phyloP scores from a whole-genome alignment of 805 yeast genomes.

The Saccharomyces kudriavzevii region DNA sequence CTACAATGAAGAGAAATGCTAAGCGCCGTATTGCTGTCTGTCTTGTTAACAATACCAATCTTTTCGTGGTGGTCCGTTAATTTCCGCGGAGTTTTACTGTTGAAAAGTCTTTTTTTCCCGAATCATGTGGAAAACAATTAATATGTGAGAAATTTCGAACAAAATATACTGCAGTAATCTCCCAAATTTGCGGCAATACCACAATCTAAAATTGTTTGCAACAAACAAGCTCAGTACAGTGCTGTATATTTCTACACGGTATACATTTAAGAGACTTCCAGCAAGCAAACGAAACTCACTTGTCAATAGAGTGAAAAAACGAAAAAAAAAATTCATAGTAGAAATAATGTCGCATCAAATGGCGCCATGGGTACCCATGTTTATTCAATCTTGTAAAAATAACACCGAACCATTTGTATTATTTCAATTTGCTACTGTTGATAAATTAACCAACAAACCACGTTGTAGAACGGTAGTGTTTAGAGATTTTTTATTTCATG shows the following conservation, averaged over 20 bases:
- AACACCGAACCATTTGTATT: constrained; percentile 47
- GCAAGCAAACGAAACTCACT: not conserved
- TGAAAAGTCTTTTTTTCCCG: not conserved
- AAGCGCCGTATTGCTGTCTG: not conserved
- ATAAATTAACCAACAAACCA: constrained; percentile 42
- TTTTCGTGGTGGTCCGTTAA: not conserved
- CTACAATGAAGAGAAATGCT: not conserved
- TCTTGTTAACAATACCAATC: not conserved
- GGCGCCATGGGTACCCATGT: constrained; percentile 75
- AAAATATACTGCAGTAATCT: constrained; percentile 2
- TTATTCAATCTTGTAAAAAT: constrained; percentile 44
- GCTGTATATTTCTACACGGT: not conserved
- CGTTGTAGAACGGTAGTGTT: constrained; percentile 60
- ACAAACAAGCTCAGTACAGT: not conserved
- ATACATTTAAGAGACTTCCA: not conserved
- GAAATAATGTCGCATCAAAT: constrained; percentile 32
- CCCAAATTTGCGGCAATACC: constrained; percentile 1
- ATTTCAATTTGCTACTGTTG: constrained; percentile 65
- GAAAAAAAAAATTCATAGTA: not conserved
- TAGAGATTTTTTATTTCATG: constrained; percentile 69
- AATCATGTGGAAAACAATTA: constrained; percentile 3
- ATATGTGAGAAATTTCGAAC: constrained; percentile 2
- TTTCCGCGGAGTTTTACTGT: not conserved
- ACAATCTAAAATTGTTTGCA: not conserved
- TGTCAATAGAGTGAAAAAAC: not conserved